Percentiles rank a stretch among this genome's conserved stretches.
These are phyloP conservation scores for Neofusicoccum sp. DNA, from an alignment of 2,329 filamentous ascomycete species.

Conservation along the genomic window DNA sequence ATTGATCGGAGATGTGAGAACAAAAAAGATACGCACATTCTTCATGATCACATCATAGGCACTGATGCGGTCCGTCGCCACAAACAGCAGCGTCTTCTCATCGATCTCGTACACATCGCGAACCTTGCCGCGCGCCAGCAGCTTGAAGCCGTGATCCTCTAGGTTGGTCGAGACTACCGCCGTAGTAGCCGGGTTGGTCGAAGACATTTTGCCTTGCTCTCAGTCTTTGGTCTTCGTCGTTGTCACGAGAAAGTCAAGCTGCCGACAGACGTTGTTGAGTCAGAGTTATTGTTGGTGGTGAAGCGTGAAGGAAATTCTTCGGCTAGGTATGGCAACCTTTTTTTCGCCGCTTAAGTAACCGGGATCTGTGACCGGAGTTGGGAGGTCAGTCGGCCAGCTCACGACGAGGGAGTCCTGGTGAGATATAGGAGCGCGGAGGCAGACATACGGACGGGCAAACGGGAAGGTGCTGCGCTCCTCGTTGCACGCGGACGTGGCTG, in stretches of 20 bases:
- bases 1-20: neutral
- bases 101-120: slow-evolving; percentile 77
- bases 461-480: too few species aligned
- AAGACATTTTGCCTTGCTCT: slow-evolving; percentile 25
- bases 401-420: too few species aligned
- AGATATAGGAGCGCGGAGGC: too few species aligned
- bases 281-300: neutral
- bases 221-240: neutral
- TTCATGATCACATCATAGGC: slow-evolving; percentile 90
- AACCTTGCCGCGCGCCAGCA: slow-evolving; percentile 68
- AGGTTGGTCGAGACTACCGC: slow-evolving; percentile 32
- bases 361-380: too few species aligned
- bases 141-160: slow-evolving; percentile 37
- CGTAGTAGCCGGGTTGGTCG: neutral
- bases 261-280: neutral
- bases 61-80: slow-evolving; percentile 86
- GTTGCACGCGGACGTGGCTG: too few species aligned
- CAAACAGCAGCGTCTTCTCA: slow-evolving; percentile 71
- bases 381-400: too few species aligned
- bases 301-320: too few species aligned
- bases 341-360: too few species aligned
- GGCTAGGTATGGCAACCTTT: too few species aligned
- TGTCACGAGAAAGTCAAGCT: neutral
- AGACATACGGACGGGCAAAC: too few species aligned
- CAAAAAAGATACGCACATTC: slow-evolving; percentile 57